These are phyloP conservation scores for Wickerhamiella hasegawae DNA, from an alignment of 805 yeast species.

Conservation along the genomic window DNA sequence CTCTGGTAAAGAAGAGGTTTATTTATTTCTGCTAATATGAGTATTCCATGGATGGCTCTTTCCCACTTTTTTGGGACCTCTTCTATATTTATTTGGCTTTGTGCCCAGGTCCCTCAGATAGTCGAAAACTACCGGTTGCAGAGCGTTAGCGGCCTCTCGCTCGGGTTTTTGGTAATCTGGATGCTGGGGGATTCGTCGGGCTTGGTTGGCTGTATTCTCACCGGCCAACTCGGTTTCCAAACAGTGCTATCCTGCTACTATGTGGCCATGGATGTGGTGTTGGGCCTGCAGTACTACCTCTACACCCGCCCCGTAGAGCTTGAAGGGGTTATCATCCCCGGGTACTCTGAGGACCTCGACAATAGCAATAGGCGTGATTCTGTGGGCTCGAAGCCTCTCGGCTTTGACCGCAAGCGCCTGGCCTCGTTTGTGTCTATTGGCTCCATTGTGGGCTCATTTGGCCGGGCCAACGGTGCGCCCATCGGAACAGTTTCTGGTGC, in stretches of 20 bases:
- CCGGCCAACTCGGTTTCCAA: slow-evolving; percentile 72
- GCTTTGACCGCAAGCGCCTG: slow-evolving; percentile 4
- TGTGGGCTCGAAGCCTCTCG: background rate
- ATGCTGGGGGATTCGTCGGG: slow-evolving; percentile 46
- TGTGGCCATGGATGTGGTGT: slow-evolving; percentile 49
- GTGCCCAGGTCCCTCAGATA: slow-evolving; percentile 64
- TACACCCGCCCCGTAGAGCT: slow-evolving; percentile 26
- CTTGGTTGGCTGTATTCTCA: slow-evolving; percentile 54
- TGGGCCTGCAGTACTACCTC: slow-evolving; percentile 57
- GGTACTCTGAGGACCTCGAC: slow-evolving; percentile 1
- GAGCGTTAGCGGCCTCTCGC: slow-evolving; percentile 53
- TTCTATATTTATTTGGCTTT: slow-evolving; percentile 47
- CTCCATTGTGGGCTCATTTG: slow-evolving; percentile 4
- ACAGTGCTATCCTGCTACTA: slow-evolving; percentile 57
- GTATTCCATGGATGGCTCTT: slow-evolving; percentile 8
- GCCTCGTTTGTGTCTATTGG: slow-evolving; percentile 4
- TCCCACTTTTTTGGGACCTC: slow-evolving; percentile 17
- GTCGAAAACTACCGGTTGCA: slow-evolving; percentile 38
- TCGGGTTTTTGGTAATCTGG: slow-evolving; percentile 46
- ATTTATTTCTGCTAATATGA: too few relatives aligned
- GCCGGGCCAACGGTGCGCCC: slow-evolving; percentile 2
- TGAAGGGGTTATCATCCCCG: slow-evolving; percentile 5
- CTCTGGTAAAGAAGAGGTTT: too few relatives aligned
- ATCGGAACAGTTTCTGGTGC: background rate
- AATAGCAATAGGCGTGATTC: slow-evolving; percentile 2